Base-by-base conservation (phyloP, 2,329 filamentous ascomycete species). In the Monilinia laxa region DNA sequence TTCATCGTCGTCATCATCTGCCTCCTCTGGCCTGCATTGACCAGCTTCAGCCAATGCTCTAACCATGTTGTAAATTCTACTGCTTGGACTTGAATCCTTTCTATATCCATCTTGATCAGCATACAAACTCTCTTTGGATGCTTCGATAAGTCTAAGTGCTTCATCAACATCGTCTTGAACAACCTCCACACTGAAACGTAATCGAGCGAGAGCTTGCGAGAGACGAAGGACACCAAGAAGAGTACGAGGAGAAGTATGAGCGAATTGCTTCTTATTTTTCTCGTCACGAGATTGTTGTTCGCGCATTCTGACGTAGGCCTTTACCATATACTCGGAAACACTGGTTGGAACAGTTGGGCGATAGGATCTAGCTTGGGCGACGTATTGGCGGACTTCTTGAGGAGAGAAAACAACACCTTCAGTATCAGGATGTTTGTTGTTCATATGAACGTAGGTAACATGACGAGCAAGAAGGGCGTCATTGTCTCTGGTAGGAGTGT, bases 371-470 rank as follows among this genome's bases (percentile, higher is more conserved):
- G 95, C 95, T 76, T 94, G 91, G 14, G 95, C 94, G 68, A 99
- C 91, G 82, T 97, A 99, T 73, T 96, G 93, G 66, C 95, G 91
- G 62, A 99, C 94, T 80, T 99, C 95, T 71, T 93, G 87, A 0
- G 95, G 95, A 1, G 88, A 88, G 80, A 99, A 97, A 72, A 97
- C 86, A n/a, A 95, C 79, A 56, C 85, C 81, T 60, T 82, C 82
- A n/a, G 87, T 84, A 72, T 97, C 92, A 0, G 95, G 95, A 78
- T 99, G 95, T 65, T 87, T 88, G 80, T 90, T 95, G 83, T 98
- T 88, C 90, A 98, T 99, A 81, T 99, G 95, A 60, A 99, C 95
- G 76, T 93, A 91, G 42, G 95, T 90, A 71, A 99, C 95, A 83
- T 99, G 95, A 79, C 91, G 92, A 69, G 95, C 95, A 28, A 99